Conservation (phyloP, 2,329 filamentous ascomycete species). For the Penicillium sp. region DNA sequence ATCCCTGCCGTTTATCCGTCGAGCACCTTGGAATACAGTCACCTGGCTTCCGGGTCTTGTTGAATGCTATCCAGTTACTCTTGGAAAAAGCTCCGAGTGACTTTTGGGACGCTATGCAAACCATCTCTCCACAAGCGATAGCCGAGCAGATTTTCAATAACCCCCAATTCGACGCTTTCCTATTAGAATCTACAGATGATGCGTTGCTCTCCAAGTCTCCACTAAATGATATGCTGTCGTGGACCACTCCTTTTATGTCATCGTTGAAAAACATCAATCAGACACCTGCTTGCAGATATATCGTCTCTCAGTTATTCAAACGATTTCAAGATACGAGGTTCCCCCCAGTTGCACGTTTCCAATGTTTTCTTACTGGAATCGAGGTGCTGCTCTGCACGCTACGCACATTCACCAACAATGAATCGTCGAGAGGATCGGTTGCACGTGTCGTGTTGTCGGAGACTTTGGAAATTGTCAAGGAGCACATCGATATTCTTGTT, state of each 20-base stretch:
- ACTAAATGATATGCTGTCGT: slow-evolving; percentile 64
- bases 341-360: slow-evolving; percentile 39
- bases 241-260: slow-evolving; percentile 72
- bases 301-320: slow-evolving; percentile 70
- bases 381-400: slow-evolving; percentile 44
- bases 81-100: slow-evolving; percentile 71
- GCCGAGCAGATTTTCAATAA: slow-evolving; percentile 80
- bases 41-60: slow-evolving; percentile 62
- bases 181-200: slow-evolving; percentile 51
- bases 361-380: slow-evolving; percentile 46
- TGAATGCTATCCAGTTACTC: slow-evolving; percentile 67
- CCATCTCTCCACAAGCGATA: slow-evolving; percentile 73
- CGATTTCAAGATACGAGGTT: slow-evolving; percentile 44
- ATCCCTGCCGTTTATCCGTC: slow-evolving; percentile 58
- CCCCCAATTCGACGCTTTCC: slow-evolving; percentile 57
- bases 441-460: slow-evolving; percentile 47
- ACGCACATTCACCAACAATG: slow-evolving; percentile 45
- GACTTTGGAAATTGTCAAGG: slow-evolving; percentile 44
- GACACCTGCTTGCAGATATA: slow-evolving; percentile 73
- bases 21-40: slow-evolving; percentile 63
- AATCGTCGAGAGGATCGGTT: slow-evolving; percentile 42
- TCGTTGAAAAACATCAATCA: slow-evolving; percentile 74
- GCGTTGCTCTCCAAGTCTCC: slow-evolving; percentile 52
- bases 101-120: slow-evolving; percentile 84
- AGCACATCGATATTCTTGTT: slow-evolving; percentile 56